Base-by-base conservation (phyloP, 2,329 filamentous ascomycete species). In the Xylaria sp. region DNA sequence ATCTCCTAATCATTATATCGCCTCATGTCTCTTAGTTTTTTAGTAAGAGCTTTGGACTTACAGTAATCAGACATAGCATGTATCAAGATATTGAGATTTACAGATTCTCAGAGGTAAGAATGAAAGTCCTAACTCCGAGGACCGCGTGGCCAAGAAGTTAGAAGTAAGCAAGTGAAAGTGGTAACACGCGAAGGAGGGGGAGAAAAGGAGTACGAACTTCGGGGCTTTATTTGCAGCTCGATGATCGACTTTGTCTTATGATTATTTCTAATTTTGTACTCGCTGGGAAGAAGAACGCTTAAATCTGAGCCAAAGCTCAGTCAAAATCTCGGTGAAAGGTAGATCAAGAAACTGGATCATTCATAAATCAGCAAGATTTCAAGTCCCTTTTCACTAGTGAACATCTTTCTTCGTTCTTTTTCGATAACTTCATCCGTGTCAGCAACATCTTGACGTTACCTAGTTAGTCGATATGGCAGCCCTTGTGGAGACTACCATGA, bases 401-500 rank as follows among this genome's bases (percentile, higher is more conserved):
- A 36, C 33, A 2, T 9, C 10, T 7, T 36, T 36, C 33, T 36
- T 10, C 33, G 33, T 36, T 36, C 7, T 36, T 36, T 36, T 36
- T 36, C 33, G 10, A 9, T n/a, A 6, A 18, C 20, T 23, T 3
- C 15, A 33, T 10, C 8, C n/a, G n/a, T 20, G 15, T 2, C 10
- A 5, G 49, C 23, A 46, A 23, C 5, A 6, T 13, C 36, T 20
- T 58, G 9, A 46, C 13, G 25, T n/a, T 15, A 46, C n/a, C 52
- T 36, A n/a, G 36, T 1, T 3, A 1, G 15, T 18, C 33, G 62
- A 23, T 12, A 68, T 70, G 66, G 62, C 61, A 5, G 15, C 41
- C 20, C 8, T 48, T 10, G 20, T 68, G 43, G 52, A 70, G 20
- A 66, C 68, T 15, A 51, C 62, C 7, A 71, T 71, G 69, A 69